phyloP scores from a whole-genome alignment of 768 basidiomycete genomes.

The Agrocybe pediades region DNA sequence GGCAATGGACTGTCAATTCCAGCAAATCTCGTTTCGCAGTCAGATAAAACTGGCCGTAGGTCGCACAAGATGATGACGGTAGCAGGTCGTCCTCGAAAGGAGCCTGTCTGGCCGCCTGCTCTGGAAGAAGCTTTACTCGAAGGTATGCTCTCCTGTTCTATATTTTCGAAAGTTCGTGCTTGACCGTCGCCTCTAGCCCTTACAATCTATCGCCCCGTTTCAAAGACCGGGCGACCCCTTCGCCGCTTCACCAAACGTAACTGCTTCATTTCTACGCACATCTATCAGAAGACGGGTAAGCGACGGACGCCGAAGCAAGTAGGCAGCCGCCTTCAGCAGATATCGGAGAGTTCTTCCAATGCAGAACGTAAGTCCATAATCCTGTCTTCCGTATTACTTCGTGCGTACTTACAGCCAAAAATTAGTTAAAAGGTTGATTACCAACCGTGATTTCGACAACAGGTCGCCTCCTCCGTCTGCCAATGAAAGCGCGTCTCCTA shows the following conservation, averaged over 20 bases:
- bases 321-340: conserved; percentile 74
- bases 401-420: neutral
- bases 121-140: conserved; percentile 25
- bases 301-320: conserved; percentile 73
- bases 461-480: conserved; percentile 6
- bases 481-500: neutral
- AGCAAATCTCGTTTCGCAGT: conserved; percentile 12
- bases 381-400: neutral
- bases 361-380: conserved; percentile 51
- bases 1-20: neutral
- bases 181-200: conserved; percentile 7
- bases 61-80: conserved; percentile 23
- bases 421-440: conserved; percentile 19
- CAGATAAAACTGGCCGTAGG: conserved; percentile 24
- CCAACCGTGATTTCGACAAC: conserved; percentile 14
- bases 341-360: conserved; percentile 67
- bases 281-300: conserved; percentile 62
- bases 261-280: conserved; percentile 72
- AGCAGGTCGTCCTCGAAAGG: conserved; percentile 12
- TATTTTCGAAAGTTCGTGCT: neutral
- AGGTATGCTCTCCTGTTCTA: conserved; percentile 11
- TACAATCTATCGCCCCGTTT: conserved; percentile 19
- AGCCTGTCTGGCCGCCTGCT: conserved; percentile 25
- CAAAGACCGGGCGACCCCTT: conserved; percentile 20
- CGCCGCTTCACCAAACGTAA: conserved; percentile 74